phyloP scores from a whole-genome alignment of 345 rosid species.

The Sonneratia caseolaris region DNA sequence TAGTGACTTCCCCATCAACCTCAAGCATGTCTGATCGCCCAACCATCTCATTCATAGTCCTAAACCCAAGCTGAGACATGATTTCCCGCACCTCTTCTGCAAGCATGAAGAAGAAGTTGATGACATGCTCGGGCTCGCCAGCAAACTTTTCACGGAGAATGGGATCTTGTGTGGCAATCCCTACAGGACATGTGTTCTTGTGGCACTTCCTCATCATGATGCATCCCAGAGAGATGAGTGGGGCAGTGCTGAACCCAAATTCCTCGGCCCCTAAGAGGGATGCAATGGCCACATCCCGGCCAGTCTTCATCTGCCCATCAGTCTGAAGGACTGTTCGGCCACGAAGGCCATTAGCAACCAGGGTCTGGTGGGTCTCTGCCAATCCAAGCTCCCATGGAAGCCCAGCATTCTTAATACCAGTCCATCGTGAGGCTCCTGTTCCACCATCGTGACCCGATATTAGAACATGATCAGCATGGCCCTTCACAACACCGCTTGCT shows the following conservation, averaged over 20 bases:
- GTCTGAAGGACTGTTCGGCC: slow-evolving; percentile 96
- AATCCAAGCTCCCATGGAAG: slow-evolving; percentile 99
- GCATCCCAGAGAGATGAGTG: slow-evolving; percentile 96
- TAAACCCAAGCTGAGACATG: slow-evolving; percentile 87
- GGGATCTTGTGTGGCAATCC: slow-evolving; percentile 99
- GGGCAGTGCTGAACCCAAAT: slow-evolving; percentile 99
- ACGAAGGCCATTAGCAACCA: slow-evolving; percentile 97
- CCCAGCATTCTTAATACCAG: slow-evolving; percentile 97
- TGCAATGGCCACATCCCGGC: slow-evolving; percentile 95
- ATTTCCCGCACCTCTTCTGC: slow-evolving; percentile 98
- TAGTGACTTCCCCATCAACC: slow-evolving; percentile 73
- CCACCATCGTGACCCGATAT: slow-evolving; percentile 99
- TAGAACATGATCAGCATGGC: slow-evolving; percentile 95
- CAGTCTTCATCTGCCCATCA: slow-evolving; percentile 98
- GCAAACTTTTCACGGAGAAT: slow-evolving; percentile 97
- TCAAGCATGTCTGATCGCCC: slow-evolving; percentile 99
- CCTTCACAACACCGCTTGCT: slow-evolving; percentile 99
- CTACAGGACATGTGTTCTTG: slow-evolving; percentile 98
- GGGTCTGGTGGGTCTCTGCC: slow-evolving; percentile 98
- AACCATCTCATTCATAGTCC: slow-evolving; percentile 78
- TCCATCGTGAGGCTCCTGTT: slow-evolving; percentile 99
- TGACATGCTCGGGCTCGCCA: slow-evolving; percentile 97
- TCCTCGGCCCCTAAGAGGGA: slow-evolving; percentile 99
- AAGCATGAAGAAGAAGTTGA: slow-evolving; percentile 97
- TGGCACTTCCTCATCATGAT: slow-evolving; percentile 99